Evolutionary conservation across 495 filamentous ascomycete genomes (phyloP).

Genomic region (Mytilinidion resinicola): DNA sequence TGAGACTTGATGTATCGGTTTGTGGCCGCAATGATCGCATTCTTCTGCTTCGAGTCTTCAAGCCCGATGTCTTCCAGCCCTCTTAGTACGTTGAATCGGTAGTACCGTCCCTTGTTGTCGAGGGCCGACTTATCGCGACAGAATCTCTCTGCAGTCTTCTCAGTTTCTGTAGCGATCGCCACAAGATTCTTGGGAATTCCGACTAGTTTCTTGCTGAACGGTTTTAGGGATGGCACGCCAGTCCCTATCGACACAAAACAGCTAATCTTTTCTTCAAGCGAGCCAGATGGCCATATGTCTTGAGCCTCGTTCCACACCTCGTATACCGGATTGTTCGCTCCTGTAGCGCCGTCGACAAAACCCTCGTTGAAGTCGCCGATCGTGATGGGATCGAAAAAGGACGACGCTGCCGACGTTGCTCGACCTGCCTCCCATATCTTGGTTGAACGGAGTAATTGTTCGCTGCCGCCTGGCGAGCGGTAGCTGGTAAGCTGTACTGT

Average conservation of each 20-base stretch:
- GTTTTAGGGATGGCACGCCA: slow-evolving; percentile 11
- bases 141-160: slow-evolving; percentile 16
- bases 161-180: slow-evolving; percentile 16
- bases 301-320: too few species aligned
- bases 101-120: slow-evolving; percentile 6
- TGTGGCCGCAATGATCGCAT: slow-evolving; percentile 5
- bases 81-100: slow-evolving; percentile 8
- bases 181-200: slow-evolving; percentile 5
- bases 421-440: too few species aligned
- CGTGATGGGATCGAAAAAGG: too few species aligned
- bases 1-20: slow-evolving; percentile 4
- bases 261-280: slow-evolving; percentile 35
- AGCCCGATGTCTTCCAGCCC: slow-evolving; percentile 17
- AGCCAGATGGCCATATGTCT: slow-evolving; percentile 15
- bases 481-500: too few species aligned
- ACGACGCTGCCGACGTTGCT: too few species aligned
- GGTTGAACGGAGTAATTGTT: too few species aligned
- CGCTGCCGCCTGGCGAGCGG: too few species aligned
- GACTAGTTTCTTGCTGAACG: slow-evolving; percentile 7
- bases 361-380: too few species aligned
- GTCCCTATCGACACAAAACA: slow-evolving; percentile 38
- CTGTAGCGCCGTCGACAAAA: slow-evolving; percentile 32
- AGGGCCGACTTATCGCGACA: not conserved
- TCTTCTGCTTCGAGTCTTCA: slow-evolving; percentile 1
- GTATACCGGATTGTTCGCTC: slow-evolving; percentile 14